Evolutionary conservation across 345 rosid genomes (phyloP).

Genomic region (Diplotaxis tenuifolia): DNA sequence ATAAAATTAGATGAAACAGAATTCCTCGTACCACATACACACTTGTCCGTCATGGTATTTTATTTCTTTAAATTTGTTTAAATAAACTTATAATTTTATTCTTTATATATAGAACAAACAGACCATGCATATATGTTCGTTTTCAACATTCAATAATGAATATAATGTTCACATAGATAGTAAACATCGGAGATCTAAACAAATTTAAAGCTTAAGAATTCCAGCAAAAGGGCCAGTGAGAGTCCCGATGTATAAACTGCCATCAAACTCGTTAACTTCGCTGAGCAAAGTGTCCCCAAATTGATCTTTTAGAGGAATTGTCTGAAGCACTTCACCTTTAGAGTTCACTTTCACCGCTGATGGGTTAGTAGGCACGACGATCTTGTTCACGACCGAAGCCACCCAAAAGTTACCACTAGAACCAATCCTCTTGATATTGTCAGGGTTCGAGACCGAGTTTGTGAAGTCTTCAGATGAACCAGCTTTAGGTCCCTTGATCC

Average conservation of each 20-base stretch:
- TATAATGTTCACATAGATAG: not conserved
- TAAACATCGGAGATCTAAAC: constrained; percentile 3
- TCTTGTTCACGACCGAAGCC: constrained; percentile 35
- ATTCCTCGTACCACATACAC: too few relatives aligned
- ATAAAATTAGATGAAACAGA: too few relatives aligned
- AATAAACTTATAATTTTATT: too few relatives aligned
- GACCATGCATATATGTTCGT: not conserved
- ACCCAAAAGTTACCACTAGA: constrained; percentile 39
- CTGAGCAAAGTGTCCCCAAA: too few relatives aligned
- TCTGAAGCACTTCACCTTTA: constrained; percentile 29
- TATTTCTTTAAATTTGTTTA: too few relatives aligned
- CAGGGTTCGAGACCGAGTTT: too few relatives aligned
- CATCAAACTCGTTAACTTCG: too few relatives aligned
- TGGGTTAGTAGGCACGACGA: constrained; percentile 31
- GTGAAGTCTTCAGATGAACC: constrained; percentile 36
- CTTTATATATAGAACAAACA: not conserved
- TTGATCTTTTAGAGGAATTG: constrained; percentile 29
- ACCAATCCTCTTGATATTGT: too few relatives aligned
- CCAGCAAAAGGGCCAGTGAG: constrained; percentile 37
- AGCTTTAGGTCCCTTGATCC: too few relatives aligned
- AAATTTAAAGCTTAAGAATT: constrained; percentile 25
- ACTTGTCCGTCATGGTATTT: too few relatives aligned
- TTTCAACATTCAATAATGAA: not conserved
- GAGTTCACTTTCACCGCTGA: constrained; percentile 37
- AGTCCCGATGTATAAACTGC: constrained; percentile 28